These are phyloP conservation scores for Tetracentron sinense DNA, from an alignment of 164 flowering plant genomes.

Conservation along the genomic window DNA sequence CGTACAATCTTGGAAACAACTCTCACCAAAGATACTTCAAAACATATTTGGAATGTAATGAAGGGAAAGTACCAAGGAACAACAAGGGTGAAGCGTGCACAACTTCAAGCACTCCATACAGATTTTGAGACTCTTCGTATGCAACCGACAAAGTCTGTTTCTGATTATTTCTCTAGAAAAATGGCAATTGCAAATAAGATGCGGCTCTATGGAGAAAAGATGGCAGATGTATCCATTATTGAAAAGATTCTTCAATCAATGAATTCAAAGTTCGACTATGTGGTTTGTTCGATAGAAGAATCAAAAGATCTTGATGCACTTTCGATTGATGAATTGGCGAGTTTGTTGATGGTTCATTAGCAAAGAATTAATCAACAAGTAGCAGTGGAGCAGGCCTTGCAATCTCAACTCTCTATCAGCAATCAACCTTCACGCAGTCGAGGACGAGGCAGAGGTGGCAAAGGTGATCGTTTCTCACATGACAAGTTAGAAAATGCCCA, in stretches of 20 bases:
- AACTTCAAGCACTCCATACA: conserved; percentile 2
- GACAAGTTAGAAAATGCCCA: neutral
- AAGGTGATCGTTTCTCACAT: neutral
- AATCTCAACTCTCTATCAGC: neutral
- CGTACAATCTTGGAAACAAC: conserved; percentile 16
- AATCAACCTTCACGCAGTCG: neutral
- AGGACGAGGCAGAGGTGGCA: neutral
- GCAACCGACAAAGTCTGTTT: neutral
- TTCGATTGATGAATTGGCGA: conserved; percentile 10
- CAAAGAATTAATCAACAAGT: neutral
- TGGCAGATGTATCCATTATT: conserved; percentile 6
- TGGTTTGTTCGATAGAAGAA: conserved; percentile 11
- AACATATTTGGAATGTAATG: conserved; percentile 12
- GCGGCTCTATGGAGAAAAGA: conserved; percentile 3
- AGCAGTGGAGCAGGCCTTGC: conserved; percentile 4
- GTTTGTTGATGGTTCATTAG: conserved; percentile 1
- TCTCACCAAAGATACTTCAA: conserved; percentile 10
- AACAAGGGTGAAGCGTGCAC: conserved; percentile 3
- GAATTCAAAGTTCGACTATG: conserved; percentile 6
- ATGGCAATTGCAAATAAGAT: conserved; percentile 16
- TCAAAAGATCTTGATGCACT: conserved; percentile 10
- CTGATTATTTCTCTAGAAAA: neutral
- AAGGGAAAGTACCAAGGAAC: conserved; percentile 15
- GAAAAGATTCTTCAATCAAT: conserved; percentile 10
- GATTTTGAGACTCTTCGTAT: conserved; percentile 6